phyloP scores from a whole-genome alignment of 2,329 filamentous ascomycete genomes.

The Drechslerella stenobrocha region DNA sequence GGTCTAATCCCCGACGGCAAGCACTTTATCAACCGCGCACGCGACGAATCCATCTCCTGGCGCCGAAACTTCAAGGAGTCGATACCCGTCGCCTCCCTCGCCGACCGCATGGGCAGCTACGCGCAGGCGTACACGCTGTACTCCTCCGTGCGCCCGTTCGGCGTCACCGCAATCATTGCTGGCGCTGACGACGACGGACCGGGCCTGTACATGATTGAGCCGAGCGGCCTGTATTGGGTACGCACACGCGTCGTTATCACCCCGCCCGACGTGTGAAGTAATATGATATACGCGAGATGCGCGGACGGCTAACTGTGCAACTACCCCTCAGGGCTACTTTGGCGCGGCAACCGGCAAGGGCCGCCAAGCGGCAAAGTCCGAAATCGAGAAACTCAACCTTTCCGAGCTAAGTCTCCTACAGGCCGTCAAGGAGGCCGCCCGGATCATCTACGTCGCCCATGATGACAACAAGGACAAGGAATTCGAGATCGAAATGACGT shows the following conservation, averaged over 20 bases:
- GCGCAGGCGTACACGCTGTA: conserved; percentile 97
- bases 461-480: conserved; percentile 99
- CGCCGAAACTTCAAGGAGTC: conserved; percentile 91
- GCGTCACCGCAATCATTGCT: conserved; percentile 89
- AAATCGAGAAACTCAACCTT: conserved; percentile 96
- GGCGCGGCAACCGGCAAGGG: conserved; percentile 97
- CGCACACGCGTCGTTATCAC: conserved; percentile 51
- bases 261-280: too few species aligned
- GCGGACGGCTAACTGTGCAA: too few species aligned
- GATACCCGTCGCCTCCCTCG: conserved; percentile 84
- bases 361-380: conserved; percentile 92
- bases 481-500: conserved; percentile 98
- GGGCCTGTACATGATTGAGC: conserved; percentile 98
- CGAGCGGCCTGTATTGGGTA: conserved; percentile 92
- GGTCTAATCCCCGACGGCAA: conserved; percentile 92
- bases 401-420: conserved; percentile 76
- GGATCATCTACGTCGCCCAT: conserved; percentile 96
- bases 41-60: conserved; percentile 91
- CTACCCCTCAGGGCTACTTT: conserved; percentile 73
- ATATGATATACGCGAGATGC: too few species aligned
- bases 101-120: conserved; percentile 91
- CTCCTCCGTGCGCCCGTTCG: conserved; percentile 93
- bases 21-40: conserved; percentile 90
- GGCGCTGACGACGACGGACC: conserved; percentile 95
- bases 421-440: conserved; percentile 91